Conservation (phyloP, 2,329 filamentous ascomycete species). For the Emergomyces orientalis region DNA sequence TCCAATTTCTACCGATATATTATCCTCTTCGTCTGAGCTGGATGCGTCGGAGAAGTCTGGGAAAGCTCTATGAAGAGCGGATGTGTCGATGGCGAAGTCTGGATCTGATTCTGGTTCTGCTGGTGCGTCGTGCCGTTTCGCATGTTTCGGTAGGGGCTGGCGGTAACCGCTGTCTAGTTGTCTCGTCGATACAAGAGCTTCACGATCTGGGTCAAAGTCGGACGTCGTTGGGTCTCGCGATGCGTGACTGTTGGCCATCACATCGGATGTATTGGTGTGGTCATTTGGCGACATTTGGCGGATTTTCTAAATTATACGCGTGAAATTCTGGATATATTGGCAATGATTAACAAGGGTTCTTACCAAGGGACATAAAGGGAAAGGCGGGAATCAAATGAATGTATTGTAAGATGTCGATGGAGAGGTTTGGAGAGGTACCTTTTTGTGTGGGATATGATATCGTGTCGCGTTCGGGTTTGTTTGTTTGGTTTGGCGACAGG, state of each 20-base stretch:
- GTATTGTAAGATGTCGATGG: neutral
- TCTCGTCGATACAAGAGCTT: constrained; percentile 33
- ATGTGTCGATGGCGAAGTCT: constrained; percentile 39
- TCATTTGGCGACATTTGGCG: constrained; percentile 3
- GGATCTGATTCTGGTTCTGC: constrained; percentile 26
- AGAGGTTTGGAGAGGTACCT: neutral
- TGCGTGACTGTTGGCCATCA: constrained; percentile 18
- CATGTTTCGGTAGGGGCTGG: constrained; percentile 21
- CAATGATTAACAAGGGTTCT: neutral
- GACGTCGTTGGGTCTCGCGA: constrained; percentile 20
- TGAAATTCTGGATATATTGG: neutral
- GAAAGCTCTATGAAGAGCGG: constrained; percentile 39
- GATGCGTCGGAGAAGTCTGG: constrained; percentile 40
- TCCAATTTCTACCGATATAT: constrained; percentile 49
- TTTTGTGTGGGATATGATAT: neutral
- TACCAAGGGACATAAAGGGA: neutral
- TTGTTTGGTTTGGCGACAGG: neutral
- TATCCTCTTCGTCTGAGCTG: constrained; percentile 37
- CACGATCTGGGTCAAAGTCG: constrained; percentile 37
- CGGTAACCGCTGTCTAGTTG: constrained; percentile 25
- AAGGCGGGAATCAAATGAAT: neutral
- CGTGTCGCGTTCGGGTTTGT: constrained; percentile 4
- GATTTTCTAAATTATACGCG: neutral
- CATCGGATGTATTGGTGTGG: constrained; percentile 19
- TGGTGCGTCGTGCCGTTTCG: constrained; percentile 12